phyloP scores from a whole-genome alignment of 768 basidiomycete species.

The Gautieria morchelliformis region DNA sequence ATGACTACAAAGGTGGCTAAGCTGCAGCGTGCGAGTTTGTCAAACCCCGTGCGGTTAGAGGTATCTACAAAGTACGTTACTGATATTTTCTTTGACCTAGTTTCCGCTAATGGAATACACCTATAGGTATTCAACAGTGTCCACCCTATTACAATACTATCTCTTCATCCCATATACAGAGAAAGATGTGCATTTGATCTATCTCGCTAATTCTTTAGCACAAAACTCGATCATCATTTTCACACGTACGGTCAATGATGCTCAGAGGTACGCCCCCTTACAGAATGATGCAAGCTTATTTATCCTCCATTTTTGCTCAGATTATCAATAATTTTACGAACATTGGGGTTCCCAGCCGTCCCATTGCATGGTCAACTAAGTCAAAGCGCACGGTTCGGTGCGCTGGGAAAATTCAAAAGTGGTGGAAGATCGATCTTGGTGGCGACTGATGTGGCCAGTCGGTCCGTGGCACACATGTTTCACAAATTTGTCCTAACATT shows the following conservation, averaged over 20 bases:
- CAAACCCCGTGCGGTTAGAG: constrained; percentile 89
- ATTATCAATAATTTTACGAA: constrained; percentile 80
- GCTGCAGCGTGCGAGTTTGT: constrained; percentile 86
- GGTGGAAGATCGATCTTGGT: constrained; percentile 88
- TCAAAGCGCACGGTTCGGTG: constrained; percentile 88
- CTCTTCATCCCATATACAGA: constrained; percentile 85
- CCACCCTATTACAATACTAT: constrained; percentile 91
- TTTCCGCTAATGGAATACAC: not conserved
- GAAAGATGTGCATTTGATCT: constrained; percentile 86
- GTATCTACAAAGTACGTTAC: constrained; percentile 77
- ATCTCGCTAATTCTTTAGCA: constrained; percentile 80
- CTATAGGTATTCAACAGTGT: constrained; percentile 89
- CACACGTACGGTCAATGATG: constrained; percentile 90
- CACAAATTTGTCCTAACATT: not conserved
- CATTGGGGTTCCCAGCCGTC: constrained; percentile 88
- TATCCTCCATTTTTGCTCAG: constrained; percentile 27
- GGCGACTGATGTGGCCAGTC: constrained; percentile 93
- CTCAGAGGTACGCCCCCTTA: constrained; percentile 50
- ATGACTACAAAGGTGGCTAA: constrained; percentile 99
- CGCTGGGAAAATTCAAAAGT: constrained; percentile 90
- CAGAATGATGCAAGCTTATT: not conserved
- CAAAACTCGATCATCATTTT: constrained; percentile 95
- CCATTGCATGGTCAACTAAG: constrained; percentile 93
- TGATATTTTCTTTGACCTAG: not conserved
- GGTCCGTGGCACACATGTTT: constrained; percentile 35